phyloP scores from a whole-genome alignment of 2,329 filamentous ascomycete genomes.

The Colletotrichum tropicale region DNA sequence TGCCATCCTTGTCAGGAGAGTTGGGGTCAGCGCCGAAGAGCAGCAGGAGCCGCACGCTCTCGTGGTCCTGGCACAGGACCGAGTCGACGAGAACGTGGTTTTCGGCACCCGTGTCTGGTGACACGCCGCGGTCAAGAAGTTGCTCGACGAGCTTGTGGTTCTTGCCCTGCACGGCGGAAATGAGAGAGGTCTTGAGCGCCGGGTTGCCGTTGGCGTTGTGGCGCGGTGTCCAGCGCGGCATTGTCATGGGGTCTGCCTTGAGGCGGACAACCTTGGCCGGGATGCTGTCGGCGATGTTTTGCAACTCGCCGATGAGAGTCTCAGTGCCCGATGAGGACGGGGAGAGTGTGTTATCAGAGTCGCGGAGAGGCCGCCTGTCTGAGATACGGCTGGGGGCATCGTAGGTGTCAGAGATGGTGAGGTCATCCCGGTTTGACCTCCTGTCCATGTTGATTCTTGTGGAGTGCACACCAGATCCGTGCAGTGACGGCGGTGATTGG shows the following conservation, averaged over 20 bases:
- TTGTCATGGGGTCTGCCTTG: conserved; percentile 52
- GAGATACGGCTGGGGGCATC: conserved; percentile 16
- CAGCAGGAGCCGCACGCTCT: conserved; percentile 59
- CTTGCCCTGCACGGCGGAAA: conserved; percentile 58
- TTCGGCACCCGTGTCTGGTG: conserved; percentile 51
- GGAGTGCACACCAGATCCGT: background rate
- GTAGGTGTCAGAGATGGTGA: conserved; percentile 11
- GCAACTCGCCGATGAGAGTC: conserved; percentile 36
- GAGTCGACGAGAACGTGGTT: conserved; percentile 58
- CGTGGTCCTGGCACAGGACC: conserved; percentile 52
- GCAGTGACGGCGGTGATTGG: background rate
- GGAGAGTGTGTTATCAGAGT: conserved; percentile 30
- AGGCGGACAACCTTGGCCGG: conserved; percentile 47
- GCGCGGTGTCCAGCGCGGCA: conserved; percentile 58
- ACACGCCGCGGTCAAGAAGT: conserved; percentile 61
- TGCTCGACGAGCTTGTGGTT: conserved; percentile 63
- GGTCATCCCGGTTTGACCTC: background rate
- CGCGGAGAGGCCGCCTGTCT: conserved; percentile 18
- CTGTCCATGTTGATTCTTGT: conserved; percentile 2
- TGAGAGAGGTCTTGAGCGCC: conserved; percentile 49
- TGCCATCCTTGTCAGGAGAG: conserved; percentile 47
- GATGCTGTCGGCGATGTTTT: conserved; percentile 9
- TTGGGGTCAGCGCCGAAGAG: conserved; percentile 65
- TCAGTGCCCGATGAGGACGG: conserved; percentile 34
- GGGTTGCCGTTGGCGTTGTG: conserved; percentile 46